A percentile compares a stretch with the other conserved stretches of the same genome.
These are phyloP conservation scores for Emergomyces africanus DNA, from an alignment of 2,329 filamentous ascomycete genomes.

Conservation along the genomic window DNA sequence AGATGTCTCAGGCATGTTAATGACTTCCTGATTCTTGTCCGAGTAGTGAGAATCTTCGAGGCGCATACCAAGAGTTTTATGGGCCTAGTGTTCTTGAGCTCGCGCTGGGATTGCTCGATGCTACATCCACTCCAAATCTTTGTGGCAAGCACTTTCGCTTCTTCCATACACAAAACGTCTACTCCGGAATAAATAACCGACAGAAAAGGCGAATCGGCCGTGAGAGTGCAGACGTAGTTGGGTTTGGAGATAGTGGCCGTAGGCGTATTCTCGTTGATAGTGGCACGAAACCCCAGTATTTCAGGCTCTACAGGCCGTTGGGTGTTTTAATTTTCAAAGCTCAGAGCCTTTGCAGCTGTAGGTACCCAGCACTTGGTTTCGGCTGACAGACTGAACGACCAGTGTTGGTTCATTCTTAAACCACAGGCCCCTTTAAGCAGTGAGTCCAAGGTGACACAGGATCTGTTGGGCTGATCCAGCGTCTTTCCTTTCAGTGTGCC, in stretches of 20 bases:
- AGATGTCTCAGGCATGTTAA: too few relatives aligned
- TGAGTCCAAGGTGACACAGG: conserved; percentile 1
- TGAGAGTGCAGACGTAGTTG: neutral
- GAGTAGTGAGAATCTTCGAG: neutral
- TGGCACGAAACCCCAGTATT: neutral
- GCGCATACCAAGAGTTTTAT: neutral
- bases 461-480: neutral
- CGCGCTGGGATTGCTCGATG: neutral
- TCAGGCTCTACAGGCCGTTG: neutral
- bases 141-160: neutral
- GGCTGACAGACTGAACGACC: neutral
- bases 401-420: neutral
- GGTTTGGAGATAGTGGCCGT: neutral
- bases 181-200: neutral
- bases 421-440: neutral
- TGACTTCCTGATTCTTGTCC: neutral
- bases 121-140: neutral
- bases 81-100: neutral
- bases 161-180: neutral
- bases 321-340: neutral
- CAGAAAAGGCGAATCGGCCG: too few relatives aligned
- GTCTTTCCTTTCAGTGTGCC: neutral
- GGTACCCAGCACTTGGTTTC: conserved; percentile 4
- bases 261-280: neutral
- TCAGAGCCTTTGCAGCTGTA: conserved; percentile 2